Evolutionary conservation across 2,329 filamentous ascomycete genomes (phyloP), one percentile per base, ranked within the genome.

Genomic region (Scytalidium lignicola): DNA sequence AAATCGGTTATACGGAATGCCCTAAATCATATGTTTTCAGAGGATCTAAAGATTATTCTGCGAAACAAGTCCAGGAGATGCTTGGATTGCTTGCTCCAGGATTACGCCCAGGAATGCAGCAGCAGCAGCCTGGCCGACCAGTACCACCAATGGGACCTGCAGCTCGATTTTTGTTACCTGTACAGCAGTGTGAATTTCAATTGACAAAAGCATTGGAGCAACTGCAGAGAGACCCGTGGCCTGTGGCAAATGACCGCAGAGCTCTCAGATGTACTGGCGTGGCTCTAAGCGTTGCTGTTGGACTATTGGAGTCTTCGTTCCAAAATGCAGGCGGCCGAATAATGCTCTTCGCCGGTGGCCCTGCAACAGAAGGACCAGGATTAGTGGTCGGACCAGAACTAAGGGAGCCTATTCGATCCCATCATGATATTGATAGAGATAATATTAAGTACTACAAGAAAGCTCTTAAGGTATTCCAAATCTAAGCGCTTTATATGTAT

Each of bases 401-500:
- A 57, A 87, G 92, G 67, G 93, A 99, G 67, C 90, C 95, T 9
- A 97, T 99, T 57, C 86, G 93, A 64, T 97, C 92, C 40, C 93
- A 99, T 71, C 93, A 99, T 70, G 93, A 99, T 63, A 99, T 99
- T 68, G 93, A 99, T 67, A 84, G 91, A 50, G 93, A 99, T 70
- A 96, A 96, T 67, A 95, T 96, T 73, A 99, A 99, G 70, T 96
- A 97, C 72, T 97, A 95, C 74, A 99, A 99, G 78, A 99, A 99
- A 73, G 93, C 93, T 19, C 72, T 96, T 45, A 99, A 97, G 82
- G 87, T 90, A 68, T 51, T 74, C 44, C 19, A 3, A 15, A n/a
- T 41, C 15, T 29, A 40, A 13, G 18, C 32, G 15, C 6, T 13
- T 37, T 15, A 37, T n/a, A 28, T 13, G 32, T 26, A 26, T 19